phyloP scores from a whole-genome alignment of 2,329 filamentous ascomycete genomes.

The Fusarium longipes region DNA sequence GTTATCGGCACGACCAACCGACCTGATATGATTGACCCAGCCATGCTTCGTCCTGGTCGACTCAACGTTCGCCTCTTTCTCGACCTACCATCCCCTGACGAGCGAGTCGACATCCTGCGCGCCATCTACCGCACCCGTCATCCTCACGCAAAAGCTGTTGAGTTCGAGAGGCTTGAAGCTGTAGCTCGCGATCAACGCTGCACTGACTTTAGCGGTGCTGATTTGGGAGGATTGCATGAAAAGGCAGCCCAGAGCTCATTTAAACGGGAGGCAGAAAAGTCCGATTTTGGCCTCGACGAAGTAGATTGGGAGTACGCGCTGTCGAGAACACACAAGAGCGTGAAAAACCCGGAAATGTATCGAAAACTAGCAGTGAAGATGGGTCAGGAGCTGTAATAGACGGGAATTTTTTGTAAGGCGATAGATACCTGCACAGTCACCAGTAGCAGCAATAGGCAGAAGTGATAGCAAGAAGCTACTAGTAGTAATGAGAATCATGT shows the following conservation, averaged over 20 bases:
- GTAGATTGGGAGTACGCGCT: slow-evolving; percentile 67
- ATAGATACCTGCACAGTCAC: too few species aligned
- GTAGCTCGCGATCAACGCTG: slow-evolving; percentile 77
- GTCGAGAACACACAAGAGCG: slow-evolving; percentile 61
- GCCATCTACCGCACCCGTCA: slow-evolving; percentile 68
- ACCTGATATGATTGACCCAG: slow-evolving; percentile 95
- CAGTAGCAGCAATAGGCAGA: too few species aligned
- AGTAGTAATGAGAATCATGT: too few species aligned
- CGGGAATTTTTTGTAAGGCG: too few species aligned
- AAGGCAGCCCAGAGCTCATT: slow-evolving; percentile 65
- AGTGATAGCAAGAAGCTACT: too few species aligned
- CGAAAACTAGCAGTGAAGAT: slow-evolving; percentile 47
- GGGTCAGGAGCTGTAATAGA: slow-evolving; percentile 18
- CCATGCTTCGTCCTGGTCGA: slow-evolving; percentile 91
- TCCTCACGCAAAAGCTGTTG: slow-evolving; percentile 55
- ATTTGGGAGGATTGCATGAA: slow-evolving; percentile 61
- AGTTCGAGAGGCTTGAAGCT: slow-evolving; percentile 65
- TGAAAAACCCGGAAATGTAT: slow-evolving; percentile 60
- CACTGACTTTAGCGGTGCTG: slow-evolving; percentile 79
- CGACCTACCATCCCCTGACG: slow-evolving; percentile 80
- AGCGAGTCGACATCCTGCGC: slow-evolving; percentile 86
- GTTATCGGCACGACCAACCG: slow-evolving; percentile 95
- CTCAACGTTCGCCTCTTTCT: slow-evolving; percentile 91
- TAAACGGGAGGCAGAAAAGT: slow-evolving; percentile 46
- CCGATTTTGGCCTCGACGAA: slow-evolving; percentile 44